Conservation (phyloP, 2,329 filamentous ascomycete species). For the Coniochaeta sp. region DNA sequence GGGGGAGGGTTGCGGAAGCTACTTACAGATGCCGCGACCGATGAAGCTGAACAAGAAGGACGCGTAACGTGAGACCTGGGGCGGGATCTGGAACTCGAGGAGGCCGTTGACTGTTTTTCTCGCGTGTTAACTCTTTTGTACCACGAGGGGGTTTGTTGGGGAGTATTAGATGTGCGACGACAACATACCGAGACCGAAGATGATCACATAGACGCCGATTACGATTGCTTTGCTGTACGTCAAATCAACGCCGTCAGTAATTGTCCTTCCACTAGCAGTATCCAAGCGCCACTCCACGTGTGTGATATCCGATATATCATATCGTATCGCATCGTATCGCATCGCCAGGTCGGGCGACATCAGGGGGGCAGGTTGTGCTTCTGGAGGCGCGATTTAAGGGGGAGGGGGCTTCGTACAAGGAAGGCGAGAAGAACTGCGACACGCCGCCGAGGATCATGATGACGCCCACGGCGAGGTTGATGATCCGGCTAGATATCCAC, state of each 20-base stretch:
- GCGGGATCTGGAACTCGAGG: slow-evolving; percentile 84
- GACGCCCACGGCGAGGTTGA: slow-evolving; percentile 83
- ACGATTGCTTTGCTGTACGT: slow-evolving; percentile 60
- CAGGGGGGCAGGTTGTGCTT: not conserved
- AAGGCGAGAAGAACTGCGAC: slow-evolving; percentile 58
- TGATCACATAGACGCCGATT: slow-evolving; percentile 77
- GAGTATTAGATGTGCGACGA: not conserved
- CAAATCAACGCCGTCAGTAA: too few relatives aligned
- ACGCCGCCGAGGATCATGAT: slow-evolving; percentile 84
- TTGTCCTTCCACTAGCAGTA: too few relatives aligned
- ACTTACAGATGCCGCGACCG: slow-evolving; percentile 88
- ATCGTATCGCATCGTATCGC: too few relatives aligned
- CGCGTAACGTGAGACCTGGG: slow-evolving; percentile 86
- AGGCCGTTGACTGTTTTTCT: slow-evolving; percentile 1
- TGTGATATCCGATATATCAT: too few relatives aligned
- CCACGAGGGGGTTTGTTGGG: not conserved
- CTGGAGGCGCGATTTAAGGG: slow-evolving; percentile 29
- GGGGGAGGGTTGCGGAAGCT: not conserved
- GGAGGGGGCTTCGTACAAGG: slow-evolving; percentile 42
- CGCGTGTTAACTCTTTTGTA: too few relatives aligned
- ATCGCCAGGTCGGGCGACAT: too few relatives aligned
- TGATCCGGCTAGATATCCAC: slow-evolving; percentile 64
- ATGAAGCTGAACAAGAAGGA: slow-evolving; percentile 98
- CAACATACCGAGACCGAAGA: slow-evolving; percentile 76
- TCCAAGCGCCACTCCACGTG: too few relatives aligned